A percentile compares a stretch with the other conserved stretches of the same genome.
phyloP scores from a whole-genome alignment of 2,329 filamentous ascomycete genomes.

The Talaromyces sp. region DNA sequence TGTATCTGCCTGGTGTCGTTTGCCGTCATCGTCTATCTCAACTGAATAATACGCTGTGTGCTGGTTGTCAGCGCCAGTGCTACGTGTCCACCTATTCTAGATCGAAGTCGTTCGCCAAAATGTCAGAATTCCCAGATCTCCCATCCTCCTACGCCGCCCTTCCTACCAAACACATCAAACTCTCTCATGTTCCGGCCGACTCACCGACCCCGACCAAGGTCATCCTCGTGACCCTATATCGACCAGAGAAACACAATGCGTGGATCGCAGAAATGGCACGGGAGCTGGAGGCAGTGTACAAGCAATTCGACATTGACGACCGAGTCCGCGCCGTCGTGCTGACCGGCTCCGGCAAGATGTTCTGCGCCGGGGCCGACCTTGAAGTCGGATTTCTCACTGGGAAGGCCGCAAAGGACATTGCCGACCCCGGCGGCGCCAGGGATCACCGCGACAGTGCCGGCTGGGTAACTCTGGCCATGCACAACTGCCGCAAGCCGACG shows the following conservation, averaged over 20 bases:
- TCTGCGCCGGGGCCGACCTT: conserved; percentile 58
- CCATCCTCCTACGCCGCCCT: conserved; percentile 7
- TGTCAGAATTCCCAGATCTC: conserved; percentile 1
- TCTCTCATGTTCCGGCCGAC: conserved; percentile 26
- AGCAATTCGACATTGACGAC: conserved; percentile 48
- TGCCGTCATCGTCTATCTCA: conserved; percentile 32
- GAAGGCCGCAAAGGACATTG: not conserved
- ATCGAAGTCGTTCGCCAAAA: not conserved
- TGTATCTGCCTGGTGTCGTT: conserved; percentile 35
- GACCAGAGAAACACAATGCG: conserved; percentile 61
- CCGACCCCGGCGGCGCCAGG: not conserved
- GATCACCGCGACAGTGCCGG: conserved; percentile 8
- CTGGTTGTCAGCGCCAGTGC: not conserved
- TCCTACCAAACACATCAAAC: conserved; percentile 12
- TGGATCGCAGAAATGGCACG: conserved; percentile 53
- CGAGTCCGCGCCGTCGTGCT: conserved; percentile 55
- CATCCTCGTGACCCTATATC: conserved; percentile 60
- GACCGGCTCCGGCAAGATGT: conserved; percentile 51
- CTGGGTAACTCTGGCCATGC: conserved; percentile 44
- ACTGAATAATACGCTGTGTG: conserved; percentile 15
- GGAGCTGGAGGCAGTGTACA: conserved; percentile 55
- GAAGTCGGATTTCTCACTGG: conserved; percentile 28
- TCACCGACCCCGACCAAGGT: conserved; percentile 56
- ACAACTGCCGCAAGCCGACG: conserved; percentile 54
- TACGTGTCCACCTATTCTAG: not conserved